Evolutionary conservation across 2,329 filamentous ascomycete genomes (phyloP).

Genomic region (Alternaria panax): DNA sequence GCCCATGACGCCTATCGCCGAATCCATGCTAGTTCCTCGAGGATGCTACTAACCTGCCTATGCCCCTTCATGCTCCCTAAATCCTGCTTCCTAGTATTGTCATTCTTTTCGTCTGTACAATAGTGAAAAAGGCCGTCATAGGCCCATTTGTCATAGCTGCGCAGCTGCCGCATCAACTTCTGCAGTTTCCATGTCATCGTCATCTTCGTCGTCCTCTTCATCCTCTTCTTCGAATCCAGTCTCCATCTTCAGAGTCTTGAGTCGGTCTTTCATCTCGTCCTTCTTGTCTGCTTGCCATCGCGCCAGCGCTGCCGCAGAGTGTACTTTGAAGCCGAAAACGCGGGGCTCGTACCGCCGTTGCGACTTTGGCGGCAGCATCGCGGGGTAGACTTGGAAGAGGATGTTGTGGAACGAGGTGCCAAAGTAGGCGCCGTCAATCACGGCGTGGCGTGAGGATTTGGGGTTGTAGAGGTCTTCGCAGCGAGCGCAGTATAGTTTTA

Average conservation of each 20-base stretch:
- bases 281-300: conserved; percentile 88
- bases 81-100: not conserved
- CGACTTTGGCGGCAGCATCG: conserved; percentile 85
- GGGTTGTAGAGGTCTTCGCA: conserved; percentile 99
- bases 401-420: conserved; percentile 99
- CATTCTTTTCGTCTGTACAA: not conserved
- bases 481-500: conserved; percentile 95
- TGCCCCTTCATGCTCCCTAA: conserved; percentile 5
- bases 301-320: conserved; percentile 84
- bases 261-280: conserved; percentile 80
- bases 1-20: conserved; percentile 32
- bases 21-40: conserved; percentile 23
- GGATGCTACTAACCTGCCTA: conserved; percentile 10
- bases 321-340: conserved; percentile 95
- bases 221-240: conserved; percentile 76
- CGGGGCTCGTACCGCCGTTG: conserved; percentile 85
- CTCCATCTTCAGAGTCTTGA: conserved; percentile 74
- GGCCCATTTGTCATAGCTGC: conserved; percentile 26
- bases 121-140: conserved; percentile 13
- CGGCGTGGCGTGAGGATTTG: conserved; percentile 92
- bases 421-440: conserved; percentile 97
- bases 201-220: conserved; percentile 65
- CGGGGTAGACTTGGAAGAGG: conserved; percentile 96
- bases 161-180: conserved; percentile 39
- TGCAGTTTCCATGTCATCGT: conserved; percentile 53